Percentiles rank a stretch among this genome's conserved stretches.
Conservation (phyloP, 2,329 filamentous ascomycete genomes). For the Penicillium freii region DNA sequence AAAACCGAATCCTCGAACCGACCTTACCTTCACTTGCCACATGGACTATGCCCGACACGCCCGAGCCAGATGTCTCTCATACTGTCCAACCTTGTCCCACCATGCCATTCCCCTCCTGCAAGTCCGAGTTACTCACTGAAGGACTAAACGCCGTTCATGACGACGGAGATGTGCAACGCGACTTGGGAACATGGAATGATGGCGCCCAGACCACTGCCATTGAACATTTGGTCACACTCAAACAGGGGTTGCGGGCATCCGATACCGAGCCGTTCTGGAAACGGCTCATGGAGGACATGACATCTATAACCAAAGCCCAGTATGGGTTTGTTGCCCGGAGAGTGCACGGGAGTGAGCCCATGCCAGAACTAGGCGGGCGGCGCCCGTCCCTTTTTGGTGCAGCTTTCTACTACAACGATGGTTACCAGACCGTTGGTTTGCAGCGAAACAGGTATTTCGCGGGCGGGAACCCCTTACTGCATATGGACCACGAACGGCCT, state of each 20-base stretch:
- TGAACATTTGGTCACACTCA: slow-evolving; percentile 60
- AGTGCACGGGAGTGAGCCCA: slow-evolving; percentile 59
- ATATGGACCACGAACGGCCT: slow-evolving; percentile 71
- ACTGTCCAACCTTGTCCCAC: slow-evolving; percentile 24
- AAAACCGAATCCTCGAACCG: slow-evolving; percentile 11
- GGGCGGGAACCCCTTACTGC: slow-evolving; percentile 63
- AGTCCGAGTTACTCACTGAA: slow-evolving; percentile 29
- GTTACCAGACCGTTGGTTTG: slow-evolving; percentile 52
- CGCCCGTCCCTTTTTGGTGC: slow-evolving; percentile 64
- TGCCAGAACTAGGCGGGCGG: slow-evolving; percentile 60
- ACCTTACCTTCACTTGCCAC: slow-evolving; percentile 19
- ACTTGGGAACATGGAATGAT: slow-evolving; percentile 37
- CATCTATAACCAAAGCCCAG: slow-evolving; percentile 62
- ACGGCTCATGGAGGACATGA: slow-evolving; percentile 62
- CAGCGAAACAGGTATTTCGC: slow-evolving; percentile 63
- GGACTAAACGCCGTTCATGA: slow-evolving; percentile 20
- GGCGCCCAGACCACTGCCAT: slow-evolving; percentile 59
- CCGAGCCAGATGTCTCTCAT: slow-evolving; percentile 34
- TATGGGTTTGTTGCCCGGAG: slow-evolving; percentile 68
- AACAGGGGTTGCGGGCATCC: slow-evolving; percentile 53
- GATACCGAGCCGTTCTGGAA: slow-evolving; percentile 63
- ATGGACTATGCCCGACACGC: slow-evolving; percentile 36
- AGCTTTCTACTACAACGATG: slow-evolving; percentile 65
- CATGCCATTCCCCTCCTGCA: slow-evolving; percentile 33
- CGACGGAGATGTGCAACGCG: slow-evolving; percentile 25